Base-by-base conservation (phyloP, 2,329 filamentous ascomycete genomes). In the Rhinocladiella similis region DNA sequence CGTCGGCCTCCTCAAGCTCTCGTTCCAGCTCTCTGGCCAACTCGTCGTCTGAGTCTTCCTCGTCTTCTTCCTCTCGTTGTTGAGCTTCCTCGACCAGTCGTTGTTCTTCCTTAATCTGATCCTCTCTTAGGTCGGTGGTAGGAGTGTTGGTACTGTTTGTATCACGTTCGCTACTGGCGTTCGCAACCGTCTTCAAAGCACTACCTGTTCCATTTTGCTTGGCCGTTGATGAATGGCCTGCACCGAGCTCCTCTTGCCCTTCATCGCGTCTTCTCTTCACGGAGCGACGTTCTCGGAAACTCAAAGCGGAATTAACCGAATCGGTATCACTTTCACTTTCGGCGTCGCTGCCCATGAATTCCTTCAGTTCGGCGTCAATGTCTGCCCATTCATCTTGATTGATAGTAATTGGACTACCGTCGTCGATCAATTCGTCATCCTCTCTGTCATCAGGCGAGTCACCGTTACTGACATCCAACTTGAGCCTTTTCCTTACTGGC, bases 331-430 rank as follows among this genome's bases (percentile, higher is more conserved):
- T 77, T 54, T 80, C 79, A 54, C 79, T 76, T 18, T 79, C 77
- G 47, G 77, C 73, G 47, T 78, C 75, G 43, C 71, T 74, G 42
- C 72, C 68, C 63, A 94, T 74, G 63, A 94, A 92, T 45, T 90
- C 89, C 13, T 83, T 83, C 9, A 95, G 75, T 66, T 95, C 91
- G 56, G 88, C 85, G 62, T 91, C 86, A 1, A 83, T 80, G 9
- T 75, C 79, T 3, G 77, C 81, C 78, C 85, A 87, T 67, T 89
- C 80, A 53, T 87, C 83, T 13, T 75, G 80, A 50, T 85, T 80
- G 59, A 85, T 81, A 1, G 82, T 83, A 16, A 79, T 78, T 1
- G 71, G 77, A 47, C 64, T 66, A 20, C 56, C 54, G n/a, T 65
- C 61, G 35, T 61, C 61, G 13, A 62, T 35, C 19, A 55, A 50